These are phyloP conservation scores for Carex parvula DNA, from an alignment of 176 grass and related monocot genomes.

Conservation along the genomic window DNA sequence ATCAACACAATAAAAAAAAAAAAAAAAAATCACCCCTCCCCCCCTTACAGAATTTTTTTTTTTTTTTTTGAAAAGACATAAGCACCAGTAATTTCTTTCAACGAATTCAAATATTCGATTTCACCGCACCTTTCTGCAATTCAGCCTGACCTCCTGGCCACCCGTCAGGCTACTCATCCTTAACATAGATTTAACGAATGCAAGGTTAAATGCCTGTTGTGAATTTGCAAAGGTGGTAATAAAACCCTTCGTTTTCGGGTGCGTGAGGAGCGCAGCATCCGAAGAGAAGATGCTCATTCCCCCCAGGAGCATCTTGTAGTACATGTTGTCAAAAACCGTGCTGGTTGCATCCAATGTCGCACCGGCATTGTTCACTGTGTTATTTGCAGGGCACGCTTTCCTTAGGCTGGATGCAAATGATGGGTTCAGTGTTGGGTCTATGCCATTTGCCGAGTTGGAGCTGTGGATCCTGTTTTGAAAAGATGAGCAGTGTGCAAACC, in stretches of 20 bases:
- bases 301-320: slow-evolving; percentile 62
- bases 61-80: not conserved
- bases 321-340: slow-evolving; percentile 67
- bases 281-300: slow-evolving; percentile 61
- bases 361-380: slow-evolving; percentile 50
- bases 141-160: slow-evolving; percentile 60
- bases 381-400: slow-evolving; percentile 59
- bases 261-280: slow-evolving; percentile 68
- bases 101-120: not conserved
- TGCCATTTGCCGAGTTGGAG: slow-evolving; percentile 28
- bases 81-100: not conserved
- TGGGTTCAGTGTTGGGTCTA: slow-evolving; percentile 50
- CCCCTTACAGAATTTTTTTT: too few species aligned
- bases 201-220: slow-evolving; percentile 48
- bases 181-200: slow-evolving; percentile 70
- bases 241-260: slow-evolving; percentile 57
- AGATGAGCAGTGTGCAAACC: slow-evolving; percentile 89
- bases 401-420: slow-evolving; percentile 59
- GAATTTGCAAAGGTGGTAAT: slow-evolving; percentile 50
- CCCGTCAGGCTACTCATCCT: slow-evolving; percentile 60
- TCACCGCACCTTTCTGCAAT: slow-evolving; percentile 53
- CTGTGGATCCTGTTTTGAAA: slow-evolving; percentile 69
- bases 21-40: not conserved
- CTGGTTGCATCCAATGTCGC: slow-evolving; percentile 55
- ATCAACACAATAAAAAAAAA: slow-evolving; percentile 7